A percentile compares a stretch with the other conserved stretches of the same genome.
phyloP scores from a whole-genome alignment of 192 early-diverging fungal genomes.

The Backusella liffmaniae region DNA sequence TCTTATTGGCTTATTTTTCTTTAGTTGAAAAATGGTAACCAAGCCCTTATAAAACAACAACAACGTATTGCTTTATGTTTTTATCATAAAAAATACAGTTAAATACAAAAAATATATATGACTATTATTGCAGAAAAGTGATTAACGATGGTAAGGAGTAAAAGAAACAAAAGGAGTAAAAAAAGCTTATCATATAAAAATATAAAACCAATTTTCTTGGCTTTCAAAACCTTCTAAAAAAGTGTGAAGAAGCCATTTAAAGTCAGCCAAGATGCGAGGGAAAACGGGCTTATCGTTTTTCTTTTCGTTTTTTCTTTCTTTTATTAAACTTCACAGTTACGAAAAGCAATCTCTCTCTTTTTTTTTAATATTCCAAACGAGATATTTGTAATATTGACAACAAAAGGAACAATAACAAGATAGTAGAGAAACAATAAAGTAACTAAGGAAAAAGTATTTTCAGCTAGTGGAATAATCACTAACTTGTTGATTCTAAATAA shows the following conservation, averaged over 20 bases:
- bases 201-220: background rate
- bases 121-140: background rate
- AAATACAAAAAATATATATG: background rate
- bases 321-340: background rate
- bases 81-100: background rate
- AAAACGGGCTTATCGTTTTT: background rate
- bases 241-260: background rate
- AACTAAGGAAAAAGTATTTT: background rate
- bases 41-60: background rate
- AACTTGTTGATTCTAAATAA: background rate
- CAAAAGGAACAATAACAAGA: background rate
- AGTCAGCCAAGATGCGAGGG: background rate
- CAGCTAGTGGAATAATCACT: background rate
- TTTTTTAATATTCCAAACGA: background rate
- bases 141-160: background rate
- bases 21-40: background rate
- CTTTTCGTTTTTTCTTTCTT: background rate
- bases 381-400: background rate
- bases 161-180: background rate
- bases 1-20: background rate
- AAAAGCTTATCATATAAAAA: background rate
- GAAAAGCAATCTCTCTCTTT: background rate
- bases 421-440: background rate
- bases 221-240: slow-evolving; percentile 4
- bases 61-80: background rate